phyloP scores from a whole-genome alignment of 148 eudicot species.

The Vaccinium corymbosum region DNA sequence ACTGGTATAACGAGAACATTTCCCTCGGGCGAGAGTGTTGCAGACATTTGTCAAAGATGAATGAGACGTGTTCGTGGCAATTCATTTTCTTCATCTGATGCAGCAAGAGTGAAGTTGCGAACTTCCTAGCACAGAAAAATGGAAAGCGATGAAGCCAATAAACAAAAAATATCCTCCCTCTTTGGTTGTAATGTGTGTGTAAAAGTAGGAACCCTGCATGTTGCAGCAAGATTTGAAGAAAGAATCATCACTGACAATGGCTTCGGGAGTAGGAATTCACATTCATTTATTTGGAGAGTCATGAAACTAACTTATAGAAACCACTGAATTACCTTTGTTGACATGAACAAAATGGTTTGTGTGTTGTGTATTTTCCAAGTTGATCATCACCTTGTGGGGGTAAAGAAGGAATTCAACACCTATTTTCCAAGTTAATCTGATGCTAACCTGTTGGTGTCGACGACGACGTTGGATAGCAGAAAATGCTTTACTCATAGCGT shows the following conservation, averaged over 20 bases:
- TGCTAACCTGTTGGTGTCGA: conserved; percentile 48
- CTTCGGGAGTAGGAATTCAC: no score
- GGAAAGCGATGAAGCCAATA: not conserved
- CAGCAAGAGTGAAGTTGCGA: conserved; percentile 9
- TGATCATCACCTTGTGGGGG: not conserved
- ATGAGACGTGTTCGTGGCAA: conserved; percentile 24
- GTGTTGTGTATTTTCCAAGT: not conserved
- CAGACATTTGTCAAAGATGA: conserved; percentile 18
- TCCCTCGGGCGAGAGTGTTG: not conserved
- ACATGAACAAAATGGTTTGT: not conserved
- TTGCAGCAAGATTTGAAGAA: not conserved
- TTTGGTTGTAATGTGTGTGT: not conserved
- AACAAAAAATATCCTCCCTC: no score
- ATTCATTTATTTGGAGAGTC: not conserved
- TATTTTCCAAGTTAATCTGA: not conserved
- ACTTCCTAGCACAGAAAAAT: conserved; percentile 16
- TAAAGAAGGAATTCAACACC: not conserved
- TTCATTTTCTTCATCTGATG: conserved; percentile 28
- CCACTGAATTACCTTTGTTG: not conserved
- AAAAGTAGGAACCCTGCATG: not conserved
- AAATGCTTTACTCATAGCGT: conserved; percentile 45
- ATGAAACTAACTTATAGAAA: not conserved
- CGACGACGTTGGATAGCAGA: conserved; percentile 44
- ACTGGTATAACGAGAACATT: not conserved
- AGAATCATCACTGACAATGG: no score